Evolutionary conservation across 2,329 filamentous ascomycete species (phyloP), one percentile per base, ranked within the genome.

Genomic region (Diplodia scrobiculata): DNA sequence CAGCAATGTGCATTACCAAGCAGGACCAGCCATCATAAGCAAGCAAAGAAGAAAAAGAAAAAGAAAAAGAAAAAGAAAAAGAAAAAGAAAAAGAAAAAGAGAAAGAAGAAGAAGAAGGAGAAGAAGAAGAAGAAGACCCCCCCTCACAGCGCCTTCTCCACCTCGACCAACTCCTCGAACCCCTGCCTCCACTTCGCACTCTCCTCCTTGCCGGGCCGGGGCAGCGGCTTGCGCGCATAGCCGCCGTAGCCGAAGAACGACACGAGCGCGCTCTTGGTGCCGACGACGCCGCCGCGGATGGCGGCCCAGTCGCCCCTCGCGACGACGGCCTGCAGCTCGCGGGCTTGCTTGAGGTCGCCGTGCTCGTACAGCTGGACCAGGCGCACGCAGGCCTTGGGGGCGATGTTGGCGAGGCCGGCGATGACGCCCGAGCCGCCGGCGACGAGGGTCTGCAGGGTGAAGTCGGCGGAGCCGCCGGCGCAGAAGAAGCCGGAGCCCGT

Each of bases 401-500:
- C 83, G 52, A 92, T 80, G 75, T 93, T 92, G 34, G 84, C 90
- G 65, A 89, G 81, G 13, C 89, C 90, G 14, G 86, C 87, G 68
- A 92, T 89, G 72, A 90, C 84, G 38, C 90, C 90, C 66, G 88
- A 85, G 2, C 87, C 89, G 27, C 89, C 90, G 3, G 86, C 88
- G 51, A 89, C 82, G 47, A 91, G 77, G 0, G 87, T 87, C 75
- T 91, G 89, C 13, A 92, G 77, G 13, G 87, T 88, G 76, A 91
- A 91, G 78, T 92, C 89, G 63, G 88, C 88, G 58, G 86, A 89
- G 65, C 90, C 90, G 50, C 88, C 89, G 71, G 89, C 85, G 67
- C 88, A 89, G 73, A 90, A 82, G 80, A 92, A 92, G 14, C 79
- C 84, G 75, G 76, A 78, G n/a, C 77, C 78, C 1, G n/a, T n/a